Percentiles rank a stretch among this genome's conserved stretches.
These are phyloP conservation scores for Eucalyptus urophylla DNA, from an alignment of 345 rosid genomes.

Conservation along the genomic window DNA sequence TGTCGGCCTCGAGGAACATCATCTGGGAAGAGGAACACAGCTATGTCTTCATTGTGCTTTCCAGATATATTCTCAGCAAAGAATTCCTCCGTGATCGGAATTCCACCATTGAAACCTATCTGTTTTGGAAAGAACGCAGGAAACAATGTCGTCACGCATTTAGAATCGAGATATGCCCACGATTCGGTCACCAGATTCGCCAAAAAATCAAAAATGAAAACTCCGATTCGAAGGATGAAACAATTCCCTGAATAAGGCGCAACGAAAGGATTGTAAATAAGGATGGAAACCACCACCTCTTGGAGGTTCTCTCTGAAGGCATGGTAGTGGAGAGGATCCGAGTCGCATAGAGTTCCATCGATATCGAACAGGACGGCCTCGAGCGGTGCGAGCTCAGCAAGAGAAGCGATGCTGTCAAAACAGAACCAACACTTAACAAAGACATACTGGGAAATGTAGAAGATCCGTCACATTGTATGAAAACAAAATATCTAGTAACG, in stretches of 20 bases:
- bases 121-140: conserved; percentile 3
- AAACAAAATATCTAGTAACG: not conserved
- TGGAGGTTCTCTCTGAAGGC: conserved; percentile 58
- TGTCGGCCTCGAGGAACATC: conserved; percentile 53
- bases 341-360: conserved; percentile 94
- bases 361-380: conserved; percentile 83
- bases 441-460: not conserved
- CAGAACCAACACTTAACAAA: not conserved
- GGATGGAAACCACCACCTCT: conserved; percentile 33
- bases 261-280: not conserved
- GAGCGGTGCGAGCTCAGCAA: conserved; percentile 52
- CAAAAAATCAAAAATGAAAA: not conserved
- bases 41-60: conserved; percentile 72
- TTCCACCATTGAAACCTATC: conserved; percentile 86
- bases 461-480: not conserved
- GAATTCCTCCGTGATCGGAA: conserved; percentile 73
- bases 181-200: not conserved
- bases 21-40: conserved; percentile 44
- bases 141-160: not conserved
- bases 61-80: conserved; percentile 64
- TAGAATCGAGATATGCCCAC: not conserved
- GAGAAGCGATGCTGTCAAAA: conserved; percentile 34
- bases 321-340: conserved; percentile 78
- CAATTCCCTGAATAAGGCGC: not conserved
- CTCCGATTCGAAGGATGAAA: not conserved